Base-by-base conservation (phyloP, 1,139 yeast species). In the Yamadazyma blattariae region DNA sequence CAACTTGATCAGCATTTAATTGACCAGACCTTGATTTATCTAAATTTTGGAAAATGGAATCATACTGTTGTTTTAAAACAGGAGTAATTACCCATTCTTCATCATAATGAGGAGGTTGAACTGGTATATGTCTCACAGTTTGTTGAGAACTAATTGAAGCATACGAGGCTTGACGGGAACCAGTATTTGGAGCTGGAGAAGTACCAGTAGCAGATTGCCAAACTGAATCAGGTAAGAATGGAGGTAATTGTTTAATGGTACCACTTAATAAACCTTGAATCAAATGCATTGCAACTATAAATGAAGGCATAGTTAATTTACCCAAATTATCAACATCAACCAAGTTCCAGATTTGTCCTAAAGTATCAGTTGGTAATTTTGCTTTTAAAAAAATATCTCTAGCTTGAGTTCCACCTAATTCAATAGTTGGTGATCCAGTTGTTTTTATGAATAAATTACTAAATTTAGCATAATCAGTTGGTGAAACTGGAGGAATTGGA, bases 231-330 rank as follows among this genome's bases (percentile, higher is more conserved):
- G 97, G 90, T 39, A 92, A 62, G 22, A 70, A 61, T 1, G 79
- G 67, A 5, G 98, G 97, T 39, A 88, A 64, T 39, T 77, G 77
- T 38, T 72, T 73, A 46, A 86, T 64, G 6, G 77, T 51, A n/a
- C 89, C 85, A 52, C 79, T 77, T 53, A 88, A 67, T 30, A 82
- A 65, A 36, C 89, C 82, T 57, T 90, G 97, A 43, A 94, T 87
- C 54, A 94, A 71, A 61, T 87, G 95, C 98, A 94, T 92, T 7
- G 98, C 97, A 48, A 92, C 76, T 25, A 87, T 77, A 52, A 94
- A 92, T 49, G 87, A 90, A 16, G 80, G 71, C 51, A 79, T 75
- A 40, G 76, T 73, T 50, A 92, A 74, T 36, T 74, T 70, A 6
- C 98, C 98, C 3, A 75, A 59, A 47, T 80, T 81, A 38, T 77